Evolutionary conservation across 2,329 filamentous ascomycete genomes (phyloP).

Genomic region (Ceratocystis cacaofunesta): DNA sequence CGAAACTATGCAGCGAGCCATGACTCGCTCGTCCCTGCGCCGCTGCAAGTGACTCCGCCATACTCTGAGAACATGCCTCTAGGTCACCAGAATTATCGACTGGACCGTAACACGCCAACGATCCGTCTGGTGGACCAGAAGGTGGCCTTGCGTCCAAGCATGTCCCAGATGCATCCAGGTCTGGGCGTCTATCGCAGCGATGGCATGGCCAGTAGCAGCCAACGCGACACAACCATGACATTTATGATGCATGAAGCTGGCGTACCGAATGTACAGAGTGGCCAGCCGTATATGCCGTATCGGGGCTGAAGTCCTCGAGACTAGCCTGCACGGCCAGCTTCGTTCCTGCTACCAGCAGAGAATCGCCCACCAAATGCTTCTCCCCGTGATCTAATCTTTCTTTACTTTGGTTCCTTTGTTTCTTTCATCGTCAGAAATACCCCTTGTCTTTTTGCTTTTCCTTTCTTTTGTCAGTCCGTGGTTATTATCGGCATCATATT

Average conservation of each 20-base stretch:
- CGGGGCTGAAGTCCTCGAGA: conserved; percentile 19
- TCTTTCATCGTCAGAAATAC: neutral
- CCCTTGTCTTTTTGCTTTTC: neutral
- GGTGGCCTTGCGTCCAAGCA: conserved; percentile 20
- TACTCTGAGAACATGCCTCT: conserved; percentile 26
- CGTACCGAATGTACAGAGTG: conserved; percentile 29
- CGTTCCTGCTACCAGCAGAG: neutral
- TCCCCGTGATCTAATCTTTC: conserved; percentile 9
- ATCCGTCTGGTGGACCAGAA: conserved; percentile 16
- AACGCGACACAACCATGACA: conserved; percentile 35
- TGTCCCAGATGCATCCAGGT: conserved; percentile 23
- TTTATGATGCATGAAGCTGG: conserved; percentile 37
- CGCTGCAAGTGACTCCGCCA: conserved; percentile 23
- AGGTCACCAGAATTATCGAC: conserved; percentile 14
- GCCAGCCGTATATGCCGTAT: conserved; percentile 30
- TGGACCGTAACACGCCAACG: conserved; percentile 2
- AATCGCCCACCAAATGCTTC: neutral
- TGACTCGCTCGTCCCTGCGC: conserved; percentile 16
- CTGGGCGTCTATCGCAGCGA: conserved; percentile 19
- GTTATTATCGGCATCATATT: neutral
- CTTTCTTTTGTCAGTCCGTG: conserved; percentile 1
- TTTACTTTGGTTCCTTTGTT: conserved; percentile 7
- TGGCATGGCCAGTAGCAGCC: conserved; percentile 2
- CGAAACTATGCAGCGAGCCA: conserved; percentile 6
- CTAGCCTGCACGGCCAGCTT: conserved; percentile 18